These are phyloP conservation scores for Diplodia sapinea DNA, from an alignment of 2,329 filamentous ascomycete species.

Conservation along the genomic window DNA sequence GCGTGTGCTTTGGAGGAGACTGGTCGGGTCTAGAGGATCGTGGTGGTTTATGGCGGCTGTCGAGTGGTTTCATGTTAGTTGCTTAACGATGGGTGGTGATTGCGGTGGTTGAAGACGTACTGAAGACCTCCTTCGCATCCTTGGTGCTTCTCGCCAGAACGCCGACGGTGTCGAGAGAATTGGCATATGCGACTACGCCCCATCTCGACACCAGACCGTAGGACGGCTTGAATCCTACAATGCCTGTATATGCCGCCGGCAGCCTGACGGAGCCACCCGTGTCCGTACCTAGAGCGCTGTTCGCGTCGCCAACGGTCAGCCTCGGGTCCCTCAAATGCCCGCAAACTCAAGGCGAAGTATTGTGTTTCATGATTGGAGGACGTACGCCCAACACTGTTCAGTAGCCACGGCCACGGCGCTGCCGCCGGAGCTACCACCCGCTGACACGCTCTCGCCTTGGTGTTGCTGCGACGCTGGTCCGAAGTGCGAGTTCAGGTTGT, in stretches of 20 bases:
- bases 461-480: constrained; percentile 56
- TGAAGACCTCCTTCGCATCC: constrained; percentile 53
- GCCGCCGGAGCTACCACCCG: constrained; percentile 88
- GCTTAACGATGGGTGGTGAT: too few species aligned
- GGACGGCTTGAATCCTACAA: constrained; percentile 87
- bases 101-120: neutral
- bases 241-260: constrained; percentile 84
- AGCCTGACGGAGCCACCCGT: constrained; percentile 88
- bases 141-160: constrained; percentile 66
- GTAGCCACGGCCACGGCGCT: constrained; percentile 83
- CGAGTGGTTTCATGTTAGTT: constrained; percentile 7
- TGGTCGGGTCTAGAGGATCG: constrained; percentile 78
- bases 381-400: constrained; percentile 64
- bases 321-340: neutral
- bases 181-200: constrained; percentile 89
- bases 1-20: constrained; percentile 64
- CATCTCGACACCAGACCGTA: constrained; percentile 86
- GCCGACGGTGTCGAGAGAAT: constrained; percentile 90
- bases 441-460: constrained; percentile 61
- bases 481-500: constrained; percentile 71
- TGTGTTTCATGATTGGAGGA: constrained; percentile 32
- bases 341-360: neutral
- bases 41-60: constrained; percentile 61
- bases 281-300: constrained; percentile 82
- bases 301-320: constrained; percentile 30